Evolutionary conservation across 2,329 filamentous ascomycete species (phyloP).

Genomic region (Aspergillus sp.): DNA sequence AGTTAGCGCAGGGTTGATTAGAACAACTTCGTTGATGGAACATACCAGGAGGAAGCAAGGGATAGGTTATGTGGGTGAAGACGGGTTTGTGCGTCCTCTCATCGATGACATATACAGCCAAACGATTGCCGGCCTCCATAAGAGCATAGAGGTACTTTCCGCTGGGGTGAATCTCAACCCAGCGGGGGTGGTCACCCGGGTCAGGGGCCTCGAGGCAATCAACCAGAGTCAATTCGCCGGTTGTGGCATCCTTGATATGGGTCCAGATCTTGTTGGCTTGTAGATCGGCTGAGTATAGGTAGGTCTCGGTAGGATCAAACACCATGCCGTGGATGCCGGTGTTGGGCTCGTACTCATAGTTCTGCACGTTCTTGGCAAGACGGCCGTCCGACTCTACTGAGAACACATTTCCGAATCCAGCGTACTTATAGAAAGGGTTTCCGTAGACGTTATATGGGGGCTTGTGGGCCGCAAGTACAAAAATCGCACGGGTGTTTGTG

Average conservation of each 20-base stretch:
- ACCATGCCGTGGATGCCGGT: constrained; percentile 52
- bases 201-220: constrained; percentile 72
- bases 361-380: constrained; percentile 44
- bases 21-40: constrained; percentile 11
- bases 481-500: constrained; percentile 85
- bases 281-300: constrained; percentile 52
- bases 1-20: not conserved
- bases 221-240: constrained; percentile 66
- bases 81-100: constrained; percentile 70
- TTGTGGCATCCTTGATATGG: constrained; percentile 66
- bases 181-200: constrained; percentile 75
- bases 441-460: constrained; percentile 82
- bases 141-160: constrained; percentile 80
- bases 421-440: constrained; percentile 86
- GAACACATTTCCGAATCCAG: constrained; percentile 74
- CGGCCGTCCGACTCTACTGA: constrained; percentile 45
- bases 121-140: constrained; percentile 84
- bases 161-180: constrained; percentile 79
- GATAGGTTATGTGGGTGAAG: constrained; percentile 74
- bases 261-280: constrained; percentile 66
- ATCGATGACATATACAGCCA: constrained; percentile 81
- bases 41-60: constrained; percentile 75
- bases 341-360: constrained; percentile 45
- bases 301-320: constrained; percentile 45
- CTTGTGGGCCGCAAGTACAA: constrained; percentile 75